phyloP scores from a whole-genome alignment of 257 asterid species.

The Nicotiana sylvestris region DNA sequence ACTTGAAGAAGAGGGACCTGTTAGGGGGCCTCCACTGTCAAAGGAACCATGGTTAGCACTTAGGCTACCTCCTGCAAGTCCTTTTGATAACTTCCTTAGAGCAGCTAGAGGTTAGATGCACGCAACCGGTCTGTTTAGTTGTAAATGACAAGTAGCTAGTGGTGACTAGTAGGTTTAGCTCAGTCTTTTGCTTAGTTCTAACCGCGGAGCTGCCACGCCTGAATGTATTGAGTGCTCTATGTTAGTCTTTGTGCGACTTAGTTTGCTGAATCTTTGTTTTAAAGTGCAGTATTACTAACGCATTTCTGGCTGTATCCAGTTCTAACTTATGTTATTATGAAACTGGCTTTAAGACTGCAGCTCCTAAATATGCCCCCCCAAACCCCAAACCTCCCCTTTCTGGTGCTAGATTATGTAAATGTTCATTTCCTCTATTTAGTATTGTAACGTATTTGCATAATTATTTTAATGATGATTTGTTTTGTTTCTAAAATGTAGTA shows the following conservation, averaged over 20 bases:
- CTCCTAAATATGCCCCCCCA: not conserved
- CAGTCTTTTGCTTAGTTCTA: not conserved
- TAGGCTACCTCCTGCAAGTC: constrained; percentile 96
- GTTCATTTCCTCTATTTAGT: not conserved
- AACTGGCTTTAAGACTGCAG: not conserved
- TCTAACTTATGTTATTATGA: not conserved
- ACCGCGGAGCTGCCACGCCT: not conserved
- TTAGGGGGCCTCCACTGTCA: constrained; percentile 18
- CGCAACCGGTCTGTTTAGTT: not conserved
- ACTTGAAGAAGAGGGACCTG: constrained; percentile 28
- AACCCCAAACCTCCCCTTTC: no score
- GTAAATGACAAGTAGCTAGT: not conserved
- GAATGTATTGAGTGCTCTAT: not conserved
- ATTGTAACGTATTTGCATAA: no score
- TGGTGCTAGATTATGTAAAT: not conserved
- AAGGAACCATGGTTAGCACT: constrained; percentile 67
- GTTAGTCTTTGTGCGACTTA: not conserved
- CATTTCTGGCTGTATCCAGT: not conserved
- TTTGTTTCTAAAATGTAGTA: no score
- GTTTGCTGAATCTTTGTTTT: not conserved
- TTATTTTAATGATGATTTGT: no score
- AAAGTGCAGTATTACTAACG: not conserved
- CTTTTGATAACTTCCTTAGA: constrained; percentile 92
- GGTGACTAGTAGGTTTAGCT: not conserved
- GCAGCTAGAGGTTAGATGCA: constrained; percentile 81